Evolutionary conservation across 2,329 filamentous ascomycete genomes (phyloP), one percentile per base, ranked within the genome.

Genomic region (Amauroascus niger): DNA sequence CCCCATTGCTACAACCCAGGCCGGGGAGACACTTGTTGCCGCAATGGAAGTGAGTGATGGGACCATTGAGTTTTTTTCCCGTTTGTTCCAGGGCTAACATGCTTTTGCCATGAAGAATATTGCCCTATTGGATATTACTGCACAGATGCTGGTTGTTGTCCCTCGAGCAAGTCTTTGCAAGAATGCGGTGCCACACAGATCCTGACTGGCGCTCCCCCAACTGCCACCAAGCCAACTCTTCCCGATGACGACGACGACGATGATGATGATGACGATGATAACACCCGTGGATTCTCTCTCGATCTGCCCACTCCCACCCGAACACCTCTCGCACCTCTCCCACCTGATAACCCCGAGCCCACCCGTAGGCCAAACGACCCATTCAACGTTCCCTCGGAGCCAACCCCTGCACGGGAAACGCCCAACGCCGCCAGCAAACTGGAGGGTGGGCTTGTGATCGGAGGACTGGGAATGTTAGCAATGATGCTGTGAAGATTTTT

Each of bases 21-120:
- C 11, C 16, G 28, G 6, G 54, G 54, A 26, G 49, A 56, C n/a
- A 20, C 45, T 9, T 56, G 54, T 43, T 56, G 54, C 50, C 35
- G 43, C 3, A 50, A 56, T n/a, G 54, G 54, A 53, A 53, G 54
- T 56, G n/a, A 48, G 54, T 52, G 32, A n/a, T n/a, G 2, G 8
- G 9, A 9, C 35, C 8, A 13, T 28, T 16, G 8, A 30, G 40
- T 16, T 18, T 11, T 5, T 6, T 1, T 13, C 5, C 3, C 33
- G 14, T n/a, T 26, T n/a, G 18, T 26, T 43, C 48, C 9, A 20
- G 16, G 14, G n/a, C 43, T 41, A 16, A 53, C 22, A 20, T n/a
- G 3, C 2, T 43, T 5, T 46, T 18, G 9, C 16, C 1, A 11
- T 24, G n/a, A 40, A 56, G 54, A 46, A 45, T 56, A 56, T 33